Base-by-base conservation (phyloP, 495 filamentous ascomycete genomes). In the Aspergillus wentii region DNA sequence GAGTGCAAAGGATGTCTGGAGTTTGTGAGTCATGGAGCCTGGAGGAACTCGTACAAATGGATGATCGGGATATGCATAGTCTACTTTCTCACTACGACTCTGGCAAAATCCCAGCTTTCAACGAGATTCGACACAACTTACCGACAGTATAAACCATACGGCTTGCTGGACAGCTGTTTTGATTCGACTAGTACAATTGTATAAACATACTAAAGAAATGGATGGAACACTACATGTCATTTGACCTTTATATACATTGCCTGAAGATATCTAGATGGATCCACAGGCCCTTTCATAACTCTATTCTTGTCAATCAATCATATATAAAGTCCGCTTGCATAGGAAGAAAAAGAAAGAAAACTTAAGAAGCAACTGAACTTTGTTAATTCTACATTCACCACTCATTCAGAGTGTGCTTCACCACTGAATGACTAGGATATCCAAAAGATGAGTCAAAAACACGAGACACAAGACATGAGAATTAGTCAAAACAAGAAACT, bases 21-120 rank as follows among this genome's bases (percentile, higher is more conserved):
- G 83, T 97, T 11, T 96, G 92, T 62, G 88, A 96, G 52, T 69
- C 75, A 21, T 98, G 92, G 74, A 81, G 66, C 32, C 71, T 92
- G 49, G 84, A 94, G 37, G 87, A 97, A 31, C 74, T 98, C 47
- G 88, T 88, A 35, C 73, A 78, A 25, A 83, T 98, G 79, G 71
- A 76, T 17, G 89, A 94, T 20, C 67, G 79, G 37, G 89, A 95
- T 52, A 95, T 97, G 85, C 78, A 82, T 17, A 68, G 61, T 20
- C 61, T 98, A 17, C 56, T 97, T 20, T 64, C 57, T 1, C 86
- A 79, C 52, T 98, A 92, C 53, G 53, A 64, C 19, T 57, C 76
- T 10, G 64, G 62, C 14, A 50, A 57, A 8, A 59, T 75, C 28
- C 70, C 68, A 2, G 51, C 52, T 2, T 52, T 71, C 3, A 43